Conservation (phyloP, 148 eudicot genomes). For the Oxyria digyna region DNA sequence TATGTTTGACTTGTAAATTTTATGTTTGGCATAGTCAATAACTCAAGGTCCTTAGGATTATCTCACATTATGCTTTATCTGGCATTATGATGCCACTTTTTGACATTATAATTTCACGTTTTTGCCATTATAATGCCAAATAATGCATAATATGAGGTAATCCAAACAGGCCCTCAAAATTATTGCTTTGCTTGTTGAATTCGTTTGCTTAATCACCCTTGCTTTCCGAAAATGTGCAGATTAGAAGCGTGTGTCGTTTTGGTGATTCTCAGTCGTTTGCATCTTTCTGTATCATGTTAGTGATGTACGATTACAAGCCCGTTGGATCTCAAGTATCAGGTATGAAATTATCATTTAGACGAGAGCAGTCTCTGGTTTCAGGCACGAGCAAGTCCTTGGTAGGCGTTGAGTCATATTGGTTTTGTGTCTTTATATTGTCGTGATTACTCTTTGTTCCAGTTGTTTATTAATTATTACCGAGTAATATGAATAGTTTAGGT, state of each 20-base stretch:
- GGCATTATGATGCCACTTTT: too few relatives aligned
- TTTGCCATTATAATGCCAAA: too few relatives aligned
- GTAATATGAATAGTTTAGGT: neutral
- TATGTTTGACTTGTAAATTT: neutral
- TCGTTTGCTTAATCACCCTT: neutral
- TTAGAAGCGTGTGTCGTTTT: neutral
- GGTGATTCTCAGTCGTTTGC: neutral
- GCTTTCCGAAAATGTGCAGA: neutral
- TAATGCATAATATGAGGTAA: too few relatives aligned
- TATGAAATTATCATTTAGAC: neutral
- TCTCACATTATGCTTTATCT: too few relatives aligned
- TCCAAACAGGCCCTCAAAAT: too few relatives aligned
- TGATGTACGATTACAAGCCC: neutral
- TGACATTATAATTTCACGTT: too few relatives aligned
- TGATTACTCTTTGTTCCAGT: neutral
- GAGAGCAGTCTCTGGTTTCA: neutral
- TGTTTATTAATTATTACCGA: too few relatives aligned
- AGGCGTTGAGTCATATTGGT: neutral
- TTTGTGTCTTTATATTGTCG: neutral
- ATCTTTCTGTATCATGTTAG: neutral
- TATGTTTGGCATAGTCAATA: neutral
- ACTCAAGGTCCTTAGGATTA: too few relatives aligned
- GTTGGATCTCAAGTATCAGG: neutral
- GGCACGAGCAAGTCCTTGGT: neutral
- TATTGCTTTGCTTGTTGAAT: too few relatives aligned